Percentiles rank a stretch among this genome's conserved stretches.
These are phyloP conservation scores for Phytophthora melonis DNA, from an alignment of 352 stramenopile species.

Conservation along the genomic window DNA sequence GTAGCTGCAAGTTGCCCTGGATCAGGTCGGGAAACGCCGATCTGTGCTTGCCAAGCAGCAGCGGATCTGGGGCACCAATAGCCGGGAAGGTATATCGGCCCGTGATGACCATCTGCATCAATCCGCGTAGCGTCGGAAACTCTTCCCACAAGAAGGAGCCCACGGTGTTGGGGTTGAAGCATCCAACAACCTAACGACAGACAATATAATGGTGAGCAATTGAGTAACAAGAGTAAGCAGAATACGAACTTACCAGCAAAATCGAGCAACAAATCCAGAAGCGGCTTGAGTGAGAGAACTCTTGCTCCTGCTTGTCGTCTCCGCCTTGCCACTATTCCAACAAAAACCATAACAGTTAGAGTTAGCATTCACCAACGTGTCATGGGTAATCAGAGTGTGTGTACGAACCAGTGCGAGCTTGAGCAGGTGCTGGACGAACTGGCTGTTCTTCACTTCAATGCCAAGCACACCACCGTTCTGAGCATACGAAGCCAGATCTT, in stretches of 20 bases:
- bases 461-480: conserved; percentile 74
- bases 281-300: conserved; percentile 81
- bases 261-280: conserved; percentile 90
- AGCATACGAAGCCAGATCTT: conserved; percentile 65
- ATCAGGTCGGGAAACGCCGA: conserved; percentile 62
- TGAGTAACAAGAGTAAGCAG: neutral
- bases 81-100: conserved; percentile 78
- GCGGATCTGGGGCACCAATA: conserved; percentile 58
- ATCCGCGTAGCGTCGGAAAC: conserved; percentile 74
- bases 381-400: neutral
- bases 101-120: conserved; percentile 91
- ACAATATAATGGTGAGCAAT: no score
- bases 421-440: conserved; percentile 70
- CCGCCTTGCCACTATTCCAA: conserved; percentile 51
- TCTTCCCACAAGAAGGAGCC: conserved; percentile 80
- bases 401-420: conserved; percentile 65
- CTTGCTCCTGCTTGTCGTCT: conserved; percentile 70
- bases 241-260: conserved; percentile 61
- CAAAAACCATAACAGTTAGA: conserved; percentile 13
- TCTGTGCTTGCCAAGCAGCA: conserved; percentile 71
- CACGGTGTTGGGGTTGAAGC: conserved; percentile 84
- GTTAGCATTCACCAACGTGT: neutral
- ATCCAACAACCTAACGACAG: conserved; percentile 46
- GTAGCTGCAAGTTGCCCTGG: conserved; percentile 67
- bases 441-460: conserved; percentile 63